Conservation (phyloP, 2,329 filamentous ascomycete genomes). For the Calonectria hawksworthii region DNA sequence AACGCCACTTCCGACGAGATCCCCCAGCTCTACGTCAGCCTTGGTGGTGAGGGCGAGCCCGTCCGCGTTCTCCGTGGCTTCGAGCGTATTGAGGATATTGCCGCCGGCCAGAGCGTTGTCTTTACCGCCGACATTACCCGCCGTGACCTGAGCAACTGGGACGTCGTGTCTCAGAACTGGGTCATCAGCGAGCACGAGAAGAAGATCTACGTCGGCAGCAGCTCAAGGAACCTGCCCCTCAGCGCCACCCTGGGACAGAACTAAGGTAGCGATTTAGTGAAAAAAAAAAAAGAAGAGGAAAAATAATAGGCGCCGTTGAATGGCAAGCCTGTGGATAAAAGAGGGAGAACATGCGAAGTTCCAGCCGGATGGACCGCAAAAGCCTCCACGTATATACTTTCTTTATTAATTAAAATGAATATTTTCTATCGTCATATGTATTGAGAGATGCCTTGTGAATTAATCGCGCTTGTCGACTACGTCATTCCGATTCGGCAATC, state of each 20-base stretch:
- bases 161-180: conserved; percentile 86
- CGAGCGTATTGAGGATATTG: conserved; percentile 78
- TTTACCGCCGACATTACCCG: conserved; percentile 81
- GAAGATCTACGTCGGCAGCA: conserved; percentile 68
- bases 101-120: conserved; percentile 74
- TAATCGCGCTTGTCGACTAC: not conserved
- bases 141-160: conserved; percentile 91
- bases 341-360: not conserved
- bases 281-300: not conserved
- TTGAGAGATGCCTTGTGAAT: not conserved
- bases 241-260: conserved; percentile 31
- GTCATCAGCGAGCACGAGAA: conserved; percentile 68
- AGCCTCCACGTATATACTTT: conserved; percentile 17
- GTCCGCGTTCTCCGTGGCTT: conserved; percentile 81
- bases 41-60: conserved; percentile 83
- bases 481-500: not conserved
- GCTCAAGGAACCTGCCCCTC: conserved; percentile 68
- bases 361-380: not conserved
- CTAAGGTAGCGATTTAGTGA: not conserved
- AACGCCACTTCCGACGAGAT: conserved; percentile 76
- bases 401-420: conserved; percentile 16
- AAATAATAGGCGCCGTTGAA: not conserved
- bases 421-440: not conserved
- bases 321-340: not conserved
- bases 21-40: conserved; percentile 82